Evolutionary conservation across 2,329 filamentous ascomycete genomes (phyloP).

Genomic region (Trichoderma sp.): DNA sequence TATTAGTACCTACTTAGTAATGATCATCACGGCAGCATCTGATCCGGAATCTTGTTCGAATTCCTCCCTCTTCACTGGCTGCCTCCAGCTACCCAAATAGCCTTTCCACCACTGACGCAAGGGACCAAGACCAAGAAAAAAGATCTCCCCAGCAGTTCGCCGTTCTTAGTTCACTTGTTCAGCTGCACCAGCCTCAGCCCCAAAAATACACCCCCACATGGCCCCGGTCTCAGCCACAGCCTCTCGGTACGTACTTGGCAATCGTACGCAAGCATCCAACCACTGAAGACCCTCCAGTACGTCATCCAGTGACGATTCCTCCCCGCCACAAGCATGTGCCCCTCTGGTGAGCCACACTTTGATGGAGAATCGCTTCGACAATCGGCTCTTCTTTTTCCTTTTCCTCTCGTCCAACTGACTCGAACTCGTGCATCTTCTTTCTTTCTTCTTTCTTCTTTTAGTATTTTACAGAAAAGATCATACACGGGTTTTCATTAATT

Average conservation of each 20-base stretch:
- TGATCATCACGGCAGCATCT: background rate
- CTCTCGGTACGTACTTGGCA: background rate
- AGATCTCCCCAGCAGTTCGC: background rate
- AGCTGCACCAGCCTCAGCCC: background rate
- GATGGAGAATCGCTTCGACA: background rate
- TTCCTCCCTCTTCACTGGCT: background rate
- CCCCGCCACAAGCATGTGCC: conserved; percentile 14
- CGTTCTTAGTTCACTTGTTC: background rate
- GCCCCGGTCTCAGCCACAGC: conserved; percentile 16
- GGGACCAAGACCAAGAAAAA: background rate
- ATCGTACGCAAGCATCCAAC: background rate
- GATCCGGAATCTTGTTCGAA: background rate
- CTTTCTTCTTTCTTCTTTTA: background rate
- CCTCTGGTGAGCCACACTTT: background rate
- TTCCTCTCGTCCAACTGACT: background rate
- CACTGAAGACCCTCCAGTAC: background rate
- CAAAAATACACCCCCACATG: background rate
- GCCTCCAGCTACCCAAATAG: background rate
- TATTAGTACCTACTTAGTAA: background rate
- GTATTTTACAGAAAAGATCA: background rate
- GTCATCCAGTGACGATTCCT: conserved; percentile 15
- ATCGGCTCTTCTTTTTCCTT: background rate
- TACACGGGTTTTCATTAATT: background rate
- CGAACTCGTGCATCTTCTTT: background rate
- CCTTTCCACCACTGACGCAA: background rate